Conservation (phyloP, 371 early-diverging fungal species). For the Zopfochytrium polystomum region DNA sequence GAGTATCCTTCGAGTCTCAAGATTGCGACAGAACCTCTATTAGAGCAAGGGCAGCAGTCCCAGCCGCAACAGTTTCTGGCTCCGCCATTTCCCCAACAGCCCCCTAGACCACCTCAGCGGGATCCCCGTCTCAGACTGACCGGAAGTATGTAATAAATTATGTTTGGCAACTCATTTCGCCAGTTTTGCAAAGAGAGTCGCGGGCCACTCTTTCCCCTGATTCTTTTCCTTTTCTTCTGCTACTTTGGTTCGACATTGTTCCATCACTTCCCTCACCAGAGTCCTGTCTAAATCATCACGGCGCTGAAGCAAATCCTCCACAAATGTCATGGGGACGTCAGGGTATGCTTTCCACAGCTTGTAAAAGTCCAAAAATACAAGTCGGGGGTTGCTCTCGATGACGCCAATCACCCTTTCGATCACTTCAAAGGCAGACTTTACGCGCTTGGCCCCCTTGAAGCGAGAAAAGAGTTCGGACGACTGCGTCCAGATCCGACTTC, state of each 20-base stretch:
- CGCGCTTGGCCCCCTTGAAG: slow-evolving; percentile 60
- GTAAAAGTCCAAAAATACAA: slow-evolving; percentile 76
- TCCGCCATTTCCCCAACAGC: too few relatives aligned
- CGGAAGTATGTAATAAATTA: too few relatives aligned
- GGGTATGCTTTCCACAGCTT: slow-evolving; percentile 72
- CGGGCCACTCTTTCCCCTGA: neutral
- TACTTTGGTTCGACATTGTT: slow-evolving; percentile 65
- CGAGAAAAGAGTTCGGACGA: slow-evolving; percentile 66
- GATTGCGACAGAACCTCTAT: too few relatives aligned
- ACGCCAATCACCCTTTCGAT: slow-evolving; percentile 70
- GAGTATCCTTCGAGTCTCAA: too few relatives aligned
- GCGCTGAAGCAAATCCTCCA: slow-evolving; percentile 71
- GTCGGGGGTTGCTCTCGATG: slow-evolving; percentile 59
- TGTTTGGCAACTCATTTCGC: too few relatives aligned
- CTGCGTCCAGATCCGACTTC: slow-evolving; percentile 57
- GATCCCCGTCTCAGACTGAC: too few relatives aligned
- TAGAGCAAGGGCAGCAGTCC: too few relatives aligned
- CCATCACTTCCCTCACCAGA: slow-evolving; percentile 73
- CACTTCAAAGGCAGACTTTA: slow-evolving; percentile 69
- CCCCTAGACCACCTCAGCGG: too few relatives aligned
- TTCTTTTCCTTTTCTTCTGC: slow-evolving; percentile 51
- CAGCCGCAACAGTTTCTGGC: too few relatives aligned
- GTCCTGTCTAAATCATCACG: slow-evolving; percentile 77
- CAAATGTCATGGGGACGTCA: slow-evolving; percentile 74
- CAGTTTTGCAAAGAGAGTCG: neutral